Base-by-base conservation (phyloP, 2,329 filamentous ascomycete species). In the Talaromyces amestolkiae region DNA sequence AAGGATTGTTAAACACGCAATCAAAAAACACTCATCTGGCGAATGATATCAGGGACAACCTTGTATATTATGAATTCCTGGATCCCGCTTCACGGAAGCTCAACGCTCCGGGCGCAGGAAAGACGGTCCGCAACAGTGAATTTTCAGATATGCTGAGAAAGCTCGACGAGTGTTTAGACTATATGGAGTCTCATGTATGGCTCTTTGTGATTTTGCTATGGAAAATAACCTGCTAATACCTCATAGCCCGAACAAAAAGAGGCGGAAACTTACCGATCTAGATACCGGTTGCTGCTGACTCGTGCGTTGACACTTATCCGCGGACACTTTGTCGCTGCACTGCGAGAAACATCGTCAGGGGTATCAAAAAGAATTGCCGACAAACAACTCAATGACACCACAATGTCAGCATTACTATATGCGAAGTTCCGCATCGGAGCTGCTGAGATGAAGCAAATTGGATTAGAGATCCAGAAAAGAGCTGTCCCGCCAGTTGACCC, bases 21-120 rank as follows among this genome's bases (percentile, higher is more conserved):
- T 87, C 85, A 71, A 87, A 91, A 27, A 84, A 97, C 47, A 88
- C 91, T 68, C 86, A 85, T 69, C 84, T 99, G 49, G 92, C 93
- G 2, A 87, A 96, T 70, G 89, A 93, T 66, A 90, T 99, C 65
- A 90, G 91, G 31, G 91, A 91, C 27, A 96, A 97, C 71, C 82
- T 97, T n/a, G 89, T 93, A 74, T 97, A 96, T 78, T 99, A 99
- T 77, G 87, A 91, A 22, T 97, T 97, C 74, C 85, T 99, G 6
- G 95, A 99, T 69, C 93, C 90, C 56, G 93, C 94, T 67, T 97
- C 93, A 0, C 86, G 93, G 64, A 87, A 93, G 15, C 86, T 99
- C 65, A 98, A 98, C 81, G 93, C 93, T 0, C 93, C 95, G 0
- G 93, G 93, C 0, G 93, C 94, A 22, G 89, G 91, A 58, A 92